Conservation (phyloP, 1,284 basidiomycete species). For the Chalciporus sp. region DNA sequence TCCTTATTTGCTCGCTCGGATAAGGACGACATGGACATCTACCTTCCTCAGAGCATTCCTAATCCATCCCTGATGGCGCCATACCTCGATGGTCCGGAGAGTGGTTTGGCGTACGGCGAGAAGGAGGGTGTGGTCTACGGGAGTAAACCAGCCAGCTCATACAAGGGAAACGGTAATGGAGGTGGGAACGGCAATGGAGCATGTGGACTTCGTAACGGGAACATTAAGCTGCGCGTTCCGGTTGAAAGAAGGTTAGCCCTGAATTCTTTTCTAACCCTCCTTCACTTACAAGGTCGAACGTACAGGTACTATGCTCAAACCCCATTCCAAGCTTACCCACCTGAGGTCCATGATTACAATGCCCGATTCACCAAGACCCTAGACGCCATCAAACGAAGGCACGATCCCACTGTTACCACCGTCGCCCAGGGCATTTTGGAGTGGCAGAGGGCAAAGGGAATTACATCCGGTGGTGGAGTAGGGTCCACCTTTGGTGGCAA, state of each 20-base stretch:
- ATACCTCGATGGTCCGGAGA: conserved; percentile 25
- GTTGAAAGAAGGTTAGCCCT: conserved; percentile 64
- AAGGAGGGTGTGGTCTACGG: conserved; percentile 15
- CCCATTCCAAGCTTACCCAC: conserved; percentile 77
- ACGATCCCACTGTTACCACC: conserved; percentile 97
- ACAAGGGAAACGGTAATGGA: conserved; percentile 26
- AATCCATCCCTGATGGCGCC: conserved; percentile 56
- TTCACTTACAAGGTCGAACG: conserved; percentile 5
- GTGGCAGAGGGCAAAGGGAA: conserved; percentile 56
- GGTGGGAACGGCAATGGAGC: conserved; percentile 35
- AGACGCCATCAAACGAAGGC: conserved; percentile 89
- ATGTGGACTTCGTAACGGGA: conserved; percentile 38
- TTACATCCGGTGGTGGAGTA: conserved; percentile 25
- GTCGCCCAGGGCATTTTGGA: conserved; percentile 88
- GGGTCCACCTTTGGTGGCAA: conserved; percentile 65
- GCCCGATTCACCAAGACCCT: conserved; percentile 85
- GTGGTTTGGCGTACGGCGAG: conserved; percentile 19
- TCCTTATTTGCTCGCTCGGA: conserved; percentile 60
- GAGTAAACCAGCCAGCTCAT: conserved; percentile 18
- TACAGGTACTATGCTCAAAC: conserved; percentile 84
- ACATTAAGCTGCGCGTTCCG: conserved; percentile 67
- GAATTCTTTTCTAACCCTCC: conserved; percentile 6
- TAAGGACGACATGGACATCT: conserved; percentile 29
- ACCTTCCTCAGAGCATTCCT: conserved; percentile 68
- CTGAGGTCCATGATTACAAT: conserved; percentile 94